Base-by-base conservation (phyloP, 1,284 basidiomycete species). In the Cutaneotrichosporon arboriforme region DNA sequence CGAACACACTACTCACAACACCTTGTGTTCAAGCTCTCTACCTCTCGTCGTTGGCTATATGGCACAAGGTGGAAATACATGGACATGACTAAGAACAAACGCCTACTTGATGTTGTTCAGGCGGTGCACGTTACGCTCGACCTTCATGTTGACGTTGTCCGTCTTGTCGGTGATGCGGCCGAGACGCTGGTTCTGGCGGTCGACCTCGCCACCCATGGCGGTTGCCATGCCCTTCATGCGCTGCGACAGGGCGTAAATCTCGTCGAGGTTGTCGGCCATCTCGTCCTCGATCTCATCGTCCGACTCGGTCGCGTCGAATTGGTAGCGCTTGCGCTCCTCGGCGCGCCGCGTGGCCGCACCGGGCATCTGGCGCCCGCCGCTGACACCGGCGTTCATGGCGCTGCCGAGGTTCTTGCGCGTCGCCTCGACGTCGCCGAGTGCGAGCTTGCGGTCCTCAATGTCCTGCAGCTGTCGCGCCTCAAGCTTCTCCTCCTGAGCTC, bases 261-360 rank as follows among this genome's bases (percentile, higher is more conserved):
- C 91, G 71, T 91, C 84, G 46, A 99, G 76, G 72, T 98, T 97
- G 60, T 84, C 83, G 66, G 97, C 94, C 21, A 97, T 70, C 71
- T 93, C 81, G 58, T 82, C 78, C 63, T 83, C 82, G 45, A 83
- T 68, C 76, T 97, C 92, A 67, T 98, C 93, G 68, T 99, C 96
- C n/a, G 88, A 91, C 15, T 82, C 88, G 35, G 85, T 88, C n/a
- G 85, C 85, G 63, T 98, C 94, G 65, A 97, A 97, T 74, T 97
- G 93, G 73, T 85, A 98, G 23, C 88, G 82, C 67, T 55, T 46
- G 53, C 59, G 59, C 41, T 33, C 39, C 41, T 47, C 52, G 40
- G 45, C 44, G 20, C 59, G 59, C 15, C 20, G 26, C n/a, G 31
- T 34, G 21, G 21, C 26, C 34, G 17, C 15, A 5, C 35, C 38